Evolutionary conservation across 2,329 filamentous ascomycete genomes (phyloP), one percentile per base, ranked within the genome.

Genomic region (Talaromyces sp.): DNA sequence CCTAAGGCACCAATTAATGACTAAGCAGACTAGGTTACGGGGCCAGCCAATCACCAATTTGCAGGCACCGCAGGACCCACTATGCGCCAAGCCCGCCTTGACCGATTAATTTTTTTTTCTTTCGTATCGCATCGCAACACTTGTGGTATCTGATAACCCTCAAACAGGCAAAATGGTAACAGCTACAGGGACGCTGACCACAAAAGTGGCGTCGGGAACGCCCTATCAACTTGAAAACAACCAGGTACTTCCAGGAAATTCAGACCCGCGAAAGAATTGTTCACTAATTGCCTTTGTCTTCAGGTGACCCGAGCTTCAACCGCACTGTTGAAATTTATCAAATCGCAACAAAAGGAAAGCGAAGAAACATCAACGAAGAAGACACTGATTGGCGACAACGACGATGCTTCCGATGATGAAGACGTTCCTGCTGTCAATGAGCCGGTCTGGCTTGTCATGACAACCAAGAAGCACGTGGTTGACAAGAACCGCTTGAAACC

Each of bases 401-500:
- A 75, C 42, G 78, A 77, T 33, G 78, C 79, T 27, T 73, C 72
- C n/a, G 74, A 77, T 47, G 80, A 80, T 36, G 78, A 80, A 30
- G 75, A 78, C 27, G 71, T 74, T 1, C 70, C 74, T 4, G 69
- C 76, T 28, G 76, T 82, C 62, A 80, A 81, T 55, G 80, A 83
- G 53, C 80, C 84, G 7, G 76, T 88, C 61, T 88, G 85, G 81
- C 80, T 88, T 44, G 78, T 83, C 52, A 72, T 88, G 30, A 84
- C 85, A 22, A 88, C 86, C 39, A 88, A 88, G 76, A 85, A 86
- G 75, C 84, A 88, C 70, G 82, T 88, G 65, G 80, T 82, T 64
- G 90, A 96, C 78, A 88, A 90, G 76, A 86, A 86, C 73, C 85
- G 87, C 60, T 82, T 96, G 67, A 93, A 96, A 81, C 92, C 93